Evolutionary conservation across 352 stramenopile genomes (phyloP), one percentile per base, ranked within the genome.

Genomic region (Pythium periplocum): DNA sequence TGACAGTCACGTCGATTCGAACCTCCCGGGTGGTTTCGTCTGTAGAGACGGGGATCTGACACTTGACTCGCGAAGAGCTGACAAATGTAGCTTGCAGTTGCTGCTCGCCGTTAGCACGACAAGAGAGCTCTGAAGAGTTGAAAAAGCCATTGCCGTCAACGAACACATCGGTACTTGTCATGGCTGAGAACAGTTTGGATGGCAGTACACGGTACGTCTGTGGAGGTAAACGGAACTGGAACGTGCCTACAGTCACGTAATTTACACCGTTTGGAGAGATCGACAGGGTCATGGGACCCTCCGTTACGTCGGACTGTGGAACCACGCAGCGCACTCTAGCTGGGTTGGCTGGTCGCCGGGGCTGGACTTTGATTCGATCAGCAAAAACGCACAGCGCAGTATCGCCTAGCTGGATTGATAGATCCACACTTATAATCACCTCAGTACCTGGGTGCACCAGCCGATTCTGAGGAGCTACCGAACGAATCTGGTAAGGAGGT

Each of bases 91-190:
- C 57, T 8, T 4, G 26, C n/a, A 26, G 4, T 26, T 39, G 32
- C 7, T 42, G 32, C 4, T 46, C 12, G 37, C 36, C 47, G 39
- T 45, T 17, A 10, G 50, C 5, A 6, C 48, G 34, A 17, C 52
- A 59, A 10, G 30, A 45, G 36, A 66, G 31, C 30, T 43, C 11
- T 4, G 46, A 49, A 4, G 44, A 31, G 26, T 66, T 66, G 6
- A 53, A 11, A 30, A 66, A 66, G n/a, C 46, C 51, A 48, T 40
- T 11, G n/a, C 57, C 57, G 4, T 55, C 38, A 4, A 64, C 26
- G 17, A 30, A 26, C 0, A 51, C 11, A 10, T 47, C 42, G 4
- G 34, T 36, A n/a, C 53, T 55, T 26, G 4, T 9, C 8, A 30
- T 44, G 2, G 26, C 6, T 33, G 30, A 6, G 4, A 53, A 4